Conservation (phyloP, 1,284 basidiomycete species). For the Heterobasidion annosum region DNA sequence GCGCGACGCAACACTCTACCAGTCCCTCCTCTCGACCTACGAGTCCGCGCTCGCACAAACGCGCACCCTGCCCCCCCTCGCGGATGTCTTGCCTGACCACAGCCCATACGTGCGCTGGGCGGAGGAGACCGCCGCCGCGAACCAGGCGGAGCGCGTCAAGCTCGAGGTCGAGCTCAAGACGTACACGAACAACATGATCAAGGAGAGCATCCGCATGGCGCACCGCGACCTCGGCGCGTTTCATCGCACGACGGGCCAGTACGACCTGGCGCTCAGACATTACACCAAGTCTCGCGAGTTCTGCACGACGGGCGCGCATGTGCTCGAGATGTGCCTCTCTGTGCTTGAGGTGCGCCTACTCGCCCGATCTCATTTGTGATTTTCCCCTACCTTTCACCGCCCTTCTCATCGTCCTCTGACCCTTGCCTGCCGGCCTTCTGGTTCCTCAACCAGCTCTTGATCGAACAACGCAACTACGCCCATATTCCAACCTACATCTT, state of each 20-base stretch:
- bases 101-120: conserved; percentile 54
- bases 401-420: background rate
- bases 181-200: conserved; percentile 87
- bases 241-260: conserved; percentile 64
- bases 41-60: conserved; percentile 35
- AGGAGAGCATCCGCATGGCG: conserved; percentile 89
- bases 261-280: conserved; percentile 60
- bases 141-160: conserved; percentile 58
- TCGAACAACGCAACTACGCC: conserved; percentile 76
- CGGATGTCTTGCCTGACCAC: conserved; percentile 39
- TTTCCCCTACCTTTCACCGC: background rate
- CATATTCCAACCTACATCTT: conserved; percentile 82
- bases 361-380: conserved; percentile 6
- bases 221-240: conserved; percentile 79
- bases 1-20: conserved; percentile 54
- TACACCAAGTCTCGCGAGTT: conserved; percentile 82
- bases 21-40: conserved; percentile 45
- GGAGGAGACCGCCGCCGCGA: conserved; percentile 50
- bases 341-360: conserved; percentile 54
- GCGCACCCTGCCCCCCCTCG: conserved; percentile 32
- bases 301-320: conserved; percentile 77
- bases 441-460: conserved; percentile 49
- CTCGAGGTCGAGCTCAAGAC: conserved; percentile 86
- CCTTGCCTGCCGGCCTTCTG: background rate
- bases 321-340: conserved; percentile 79